phyloP scores from a whole-genome alignment of 148 eudicot genomes.

The Silene conica region DNA sequence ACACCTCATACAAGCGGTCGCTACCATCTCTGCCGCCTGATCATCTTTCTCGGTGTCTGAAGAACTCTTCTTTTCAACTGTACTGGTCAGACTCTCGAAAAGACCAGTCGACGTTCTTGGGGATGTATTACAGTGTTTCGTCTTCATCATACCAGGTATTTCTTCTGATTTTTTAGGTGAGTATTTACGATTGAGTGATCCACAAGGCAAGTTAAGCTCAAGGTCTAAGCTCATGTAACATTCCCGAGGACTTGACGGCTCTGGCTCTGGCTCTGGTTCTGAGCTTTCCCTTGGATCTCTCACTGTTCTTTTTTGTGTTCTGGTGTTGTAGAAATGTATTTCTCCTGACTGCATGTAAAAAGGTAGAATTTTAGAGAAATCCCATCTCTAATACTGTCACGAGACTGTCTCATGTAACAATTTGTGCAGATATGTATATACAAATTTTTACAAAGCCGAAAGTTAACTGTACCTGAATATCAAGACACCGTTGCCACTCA shows the following conservation, averaged over 20 bases:
- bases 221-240: conserved; percentile 77
- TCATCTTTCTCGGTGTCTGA: conserved; percentile 1
- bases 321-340: conserved; percentile 74
- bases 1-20: conserved; percentile 76
- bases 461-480: conserved; percentile 59
- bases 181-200: conserved; percentile 27
- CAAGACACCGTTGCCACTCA: conserved; percentile 87
- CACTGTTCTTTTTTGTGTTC: conserved; percentile 60
- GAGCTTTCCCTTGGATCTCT: conserved; percentile 54
- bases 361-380: background rate
- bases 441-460: background rate
- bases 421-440: background rate
- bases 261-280: background rate
- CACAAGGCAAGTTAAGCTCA: conserved; percentile 78
- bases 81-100: conserved; percentile 3
- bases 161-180: conserved; percentile 20
- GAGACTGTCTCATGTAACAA: background rate
- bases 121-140: conserved; percentile 18
- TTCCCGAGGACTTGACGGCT: conserved; percentile 32
- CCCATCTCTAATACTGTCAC: background rate
- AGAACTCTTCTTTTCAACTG: conserved; percentile 9
- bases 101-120: conserved; percentile 2
- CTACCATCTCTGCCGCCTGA: conserved; percentile 52
- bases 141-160: conserved; percentile 5
- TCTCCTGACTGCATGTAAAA: conserved; percentile 53